Base-by-base conservation (phyloP, 2,329 filamentous ascomycete species). In the Xylariomycetidae sp. region DNA sequence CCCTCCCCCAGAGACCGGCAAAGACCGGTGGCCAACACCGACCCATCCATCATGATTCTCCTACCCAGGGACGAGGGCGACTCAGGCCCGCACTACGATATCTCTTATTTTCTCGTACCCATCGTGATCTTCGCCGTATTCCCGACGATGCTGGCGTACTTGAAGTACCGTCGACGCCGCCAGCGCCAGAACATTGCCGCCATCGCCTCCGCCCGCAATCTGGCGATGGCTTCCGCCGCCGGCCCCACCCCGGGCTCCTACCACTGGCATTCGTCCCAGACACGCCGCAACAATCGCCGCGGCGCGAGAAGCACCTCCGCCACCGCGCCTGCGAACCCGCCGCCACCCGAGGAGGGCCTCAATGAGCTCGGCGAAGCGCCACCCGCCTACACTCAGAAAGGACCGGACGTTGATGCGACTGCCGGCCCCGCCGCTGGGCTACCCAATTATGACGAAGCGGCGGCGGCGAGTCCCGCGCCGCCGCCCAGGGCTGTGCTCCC, bases 291-390 rank as follows among this genome's bases (percentile, higher is more conserved):
- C 36, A 34, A 14, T 35, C 31, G 30, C 28, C 17, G 12, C 29
- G 29, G 31, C 31, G 23, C 23, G 37, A 27, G 30, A 15, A 19
- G 35, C 15, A 31, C n/a, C n/a, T n/a, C n/a, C n/a, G n/a, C n/a
- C 38, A 29, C 19, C 32, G 16, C 32, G 42, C 23, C 16, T 31
- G 33, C 15, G 45, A 37, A 3, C 33, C 46, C 12, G 45, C 42
- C 10, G n/a, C 42, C 12, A 40, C 43, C 45, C 18, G 53, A 56
- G 20, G 52, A 57, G 32, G 54, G 54, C 2, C 40, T 57, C 25
- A 57, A 57, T 20, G 53, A 58, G 38, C 34, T 55, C 4, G 54
- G 54, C 24, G 54, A 58, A 36, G 53, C 54, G 6, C 54, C 54
- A 8, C 54, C 54, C 9, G 52, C 49, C 9, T 58, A 58, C 26